These are phyloP conservation scores for Boletus patriciae DNA, from an alignment of 768 basidiomycete genomes.

Conservation along the genomic window DNA sequence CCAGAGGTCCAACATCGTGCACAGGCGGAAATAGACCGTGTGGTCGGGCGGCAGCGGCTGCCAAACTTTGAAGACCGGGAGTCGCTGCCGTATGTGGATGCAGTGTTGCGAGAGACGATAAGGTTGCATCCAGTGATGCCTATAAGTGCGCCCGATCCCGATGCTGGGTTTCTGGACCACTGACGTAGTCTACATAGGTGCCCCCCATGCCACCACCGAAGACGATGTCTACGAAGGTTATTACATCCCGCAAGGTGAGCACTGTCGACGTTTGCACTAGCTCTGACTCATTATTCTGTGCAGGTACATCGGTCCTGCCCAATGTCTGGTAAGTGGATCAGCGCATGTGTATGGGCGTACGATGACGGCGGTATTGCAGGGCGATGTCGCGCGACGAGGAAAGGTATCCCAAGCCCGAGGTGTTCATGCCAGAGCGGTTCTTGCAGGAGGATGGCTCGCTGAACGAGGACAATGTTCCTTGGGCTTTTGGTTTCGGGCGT, in stretches of 20 bases:
- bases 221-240: slow-evolving; percentile 40
- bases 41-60: slow-evolving; percentile 29
- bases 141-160: slow-evolving; percentile 17
- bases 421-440: slow-evolving; percentile 42
- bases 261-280: too few relatives aligned
- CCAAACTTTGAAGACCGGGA: slow-evolving; percentile 33
- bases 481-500: slow-evolving; percentile 24
- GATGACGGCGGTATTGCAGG: slow-evolving; percentile 24
- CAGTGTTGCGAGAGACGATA: slow-evolving; percentile 35
- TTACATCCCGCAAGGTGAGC: slow-evolving; percentile 30
- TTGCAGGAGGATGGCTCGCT: slow-evolving; percentile 21
- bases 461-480: slow-evolving; percentile 12
- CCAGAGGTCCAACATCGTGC: slow-evolving; percentile 31
- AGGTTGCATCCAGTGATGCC: slow-evolving; percentile 29
- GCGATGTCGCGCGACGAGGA: slow-evolving; percentile 41
- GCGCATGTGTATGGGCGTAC: neutral
- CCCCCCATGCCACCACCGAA: slow-evolving; percentile 40
- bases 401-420: slow-evolving; percentile 34
- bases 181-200: slow-evolving; percentile 30
- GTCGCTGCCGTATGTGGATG: slow-evolving; percentile 35
- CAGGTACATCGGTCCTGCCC: slow-evolving; percentile 11
- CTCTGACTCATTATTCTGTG: neutral
- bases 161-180: neutral
- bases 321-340: slow-evolving; percentile 12
- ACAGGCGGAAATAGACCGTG: slow-evolving; percentile 34